Base-by-base conservation (phyloP, 345 rosid genomes). In the Linum trigynum region DNA sequence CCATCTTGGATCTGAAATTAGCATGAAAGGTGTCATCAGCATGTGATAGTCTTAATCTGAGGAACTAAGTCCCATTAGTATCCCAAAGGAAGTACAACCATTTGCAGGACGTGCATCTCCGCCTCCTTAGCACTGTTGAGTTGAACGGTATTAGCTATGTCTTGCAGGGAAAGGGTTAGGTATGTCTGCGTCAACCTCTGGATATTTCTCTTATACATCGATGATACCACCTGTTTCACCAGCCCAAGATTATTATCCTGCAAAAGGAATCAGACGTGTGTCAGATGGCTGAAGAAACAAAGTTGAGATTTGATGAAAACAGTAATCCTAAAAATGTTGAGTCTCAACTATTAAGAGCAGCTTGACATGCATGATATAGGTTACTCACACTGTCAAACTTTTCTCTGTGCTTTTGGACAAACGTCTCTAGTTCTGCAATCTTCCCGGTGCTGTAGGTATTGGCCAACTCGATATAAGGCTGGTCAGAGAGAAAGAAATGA, bases 51-150 rank as follows among this genome's bases (percentile, higher is more conserved):
- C 51, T 45, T 45, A 45, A 45, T 4, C 10, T 3, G 51, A 48
- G 9, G 14, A 7, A 6, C 45, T 8, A 48, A 48, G 1, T 48
- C 11, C 7, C 53, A 23, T 23, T 48, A 48, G 53, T 15, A 48
- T 0, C 53, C 51, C 51, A 45, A 2, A 7, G 51, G 53, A 48
- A 23, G 32, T 60, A 74, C 64, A 81, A 95, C 96, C 99, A 95
- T 95, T 79, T 91, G 98, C 66, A 95, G 99, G 69, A 95, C 96
- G 70, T 84, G 99, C 91, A 84, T 91, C 76, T 95, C 99, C 32
- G 96, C 99, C 74, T 88, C 97, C 77, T 95, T 95, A 2, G 95
- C 76, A 68, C 82, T 78, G 65, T 67, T 79, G 64, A 95, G 82
- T 66, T 87, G 86, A 75, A 95, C 99, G 17, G 79, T 83, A 79